These are phyloP conservation scores for Berkeleyomyces basicola DNA, from an alignment of 2,329 filamentous ascomycete genomes.

Conservation along the genomic window DNA sequence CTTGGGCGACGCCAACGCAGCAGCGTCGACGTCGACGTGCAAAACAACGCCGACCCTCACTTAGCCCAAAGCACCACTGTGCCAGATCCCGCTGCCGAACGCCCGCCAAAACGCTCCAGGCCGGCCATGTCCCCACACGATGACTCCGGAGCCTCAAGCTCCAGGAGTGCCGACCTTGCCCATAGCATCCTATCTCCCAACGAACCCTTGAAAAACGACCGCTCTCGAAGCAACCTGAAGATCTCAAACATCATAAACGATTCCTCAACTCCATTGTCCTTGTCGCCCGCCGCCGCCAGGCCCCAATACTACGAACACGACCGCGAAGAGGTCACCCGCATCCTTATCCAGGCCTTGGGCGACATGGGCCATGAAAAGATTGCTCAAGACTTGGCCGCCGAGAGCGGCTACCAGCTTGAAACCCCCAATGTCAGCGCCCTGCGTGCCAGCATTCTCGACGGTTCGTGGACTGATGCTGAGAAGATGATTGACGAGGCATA, in stretches of 20 bases:
- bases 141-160: not conserved
- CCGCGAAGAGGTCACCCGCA: slow-evolving; percentile 79
- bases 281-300: not conserved
- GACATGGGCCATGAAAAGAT: slow-evolving; percentile 76
- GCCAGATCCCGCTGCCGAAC: not conserved
- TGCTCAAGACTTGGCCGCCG: slow-evolving; percentile 55
- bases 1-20: slow-evolving; percentile 9
- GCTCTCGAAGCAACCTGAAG: not conserved
- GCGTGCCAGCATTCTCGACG: slow-evolving; percentile 59
- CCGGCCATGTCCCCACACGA: not conserved
- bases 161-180: not conserved
- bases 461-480: slow-evolving; percentile 77
- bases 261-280: not conserved
- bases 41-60: not conserved
- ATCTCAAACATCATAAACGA: slow-evolving; percentile 11
- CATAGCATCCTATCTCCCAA: not conserved
- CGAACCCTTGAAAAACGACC: not conserved
- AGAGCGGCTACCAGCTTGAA: slow-evolving; percentile 81
- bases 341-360: slow-evolving; percentile 76
- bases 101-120: slow-evolving; percentile 3
- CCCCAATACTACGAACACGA: slow-evolving; percentile 62
- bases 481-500: slow-evolving; percentile 47
- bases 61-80: not conserved
- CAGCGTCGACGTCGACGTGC: slow-evolving; percentile 3
- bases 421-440: slow-evolving; percentile 76